Evolutionary conservation across 1,284 basidiomycete genomes (phyloP), one percentile per base, ranked within the genome.

Genomic region (Melampsora americana): DNA sequence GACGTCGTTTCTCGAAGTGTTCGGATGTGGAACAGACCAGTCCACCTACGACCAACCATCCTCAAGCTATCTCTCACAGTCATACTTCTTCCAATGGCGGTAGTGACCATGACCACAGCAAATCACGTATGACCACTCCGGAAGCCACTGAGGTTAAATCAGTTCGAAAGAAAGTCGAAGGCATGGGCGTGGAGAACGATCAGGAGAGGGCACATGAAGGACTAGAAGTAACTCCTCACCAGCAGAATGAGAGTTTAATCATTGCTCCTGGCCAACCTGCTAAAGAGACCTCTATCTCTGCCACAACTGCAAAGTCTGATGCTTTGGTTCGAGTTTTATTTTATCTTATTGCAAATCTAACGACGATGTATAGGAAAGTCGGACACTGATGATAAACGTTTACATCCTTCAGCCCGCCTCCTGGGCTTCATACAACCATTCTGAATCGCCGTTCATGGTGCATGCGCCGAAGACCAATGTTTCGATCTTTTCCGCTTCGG

Each of bases 111-210:
- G 50, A 53, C 23, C 50, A 53, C 23, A 23, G 50, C 23, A 53
- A 23, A 18, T 53, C 50, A 12, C 50, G 50, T 4, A 16, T 53
- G 50, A 26, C n/a, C 53, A 30, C 67, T 23, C 67, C 67, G 14
- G 72, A 75, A 48, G 66, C 72, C 20, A 66, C 53, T 16, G 72
- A 75, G n/a, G 65, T 75, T 20, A 67, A 75, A 44, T 61, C 72
- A 28, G 72, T 75, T 35, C 32, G 72, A 59, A 59, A 75, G 48
- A 66, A 75, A 46, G 72, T 75, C 28, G 72, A 75, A 68, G 72
- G 66, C 16, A 68, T 75, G 72, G 72, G 72, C 26, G 72, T 75
- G 5, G 65, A 75, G 66, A 66, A 30, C 53, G 32, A 66, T 39
- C 64, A 62, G 48, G 32, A 48, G n/a, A 28, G 44, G 18, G 50